phyloP scores from a whole-genome alignment of 352 stramenopile genomes.

The Globisporangium emineosum region DNA sequence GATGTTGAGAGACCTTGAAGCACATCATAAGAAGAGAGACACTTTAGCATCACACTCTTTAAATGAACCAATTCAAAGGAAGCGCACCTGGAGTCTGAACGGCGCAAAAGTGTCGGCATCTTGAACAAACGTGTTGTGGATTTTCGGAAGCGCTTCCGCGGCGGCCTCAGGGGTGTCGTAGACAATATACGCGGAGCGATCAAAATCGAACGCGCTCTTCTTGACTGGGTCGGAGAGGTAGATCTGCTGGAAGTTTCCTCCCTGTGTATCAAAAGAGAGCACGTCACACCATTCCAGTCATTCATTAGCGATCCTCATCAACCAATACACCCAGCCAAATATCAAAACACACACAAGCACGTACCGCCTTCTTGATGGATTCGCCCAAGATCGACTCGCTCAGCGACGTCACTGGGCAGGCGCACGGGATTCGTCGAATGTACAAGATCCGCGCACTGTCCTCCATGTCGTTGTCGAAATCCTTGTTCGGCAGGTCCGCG shows the following conservation, averaged over 20 bases:
- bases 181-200: slow-evolving; percentile 83
- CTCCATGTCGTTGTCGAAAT: slow-evolving; percentile 79
- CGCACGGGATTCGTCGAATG: slow-evolving; percentile 76
- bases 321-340: not conserved
- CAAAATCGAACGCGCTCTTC: slow-evolving; percentile 85
- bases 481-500: slow-evolving; percentile 33
- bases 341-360: slow-evolving; percentile 12
- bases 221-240: slow-evolving; percentile 83
- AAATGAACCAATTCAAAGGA: no score
- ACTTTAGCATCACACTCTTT: no score
- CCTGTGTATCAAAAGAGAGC: slow-evolving; percentile 28
- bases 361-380: slow-evolving; percentile 79
- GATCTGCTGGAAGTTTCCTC: slow-evolving; percentile 68
- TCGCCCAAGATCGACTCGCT: slow-evolving; percentile 69
- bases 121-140: slow-evolving; percentile 85
- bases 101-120: slow-evolving; percentile 70
- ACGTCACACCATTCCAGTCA: not conserved
- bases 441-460: slow-evolving; percentile 76
- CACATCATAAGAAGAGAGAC: no score
- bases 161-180: slow-evolving; percentile 72
- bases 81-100: slow-evolving; percentile 78
- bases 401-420: slow-evolving; percentile 61
- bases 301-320: slow-evolving; percentile 9
- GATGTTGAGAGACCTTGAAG: slow-evolving; percentile 79
- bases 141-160: slow-evolving; percentile 73